Evolutionary conservation across 208 protist species (phyloP), one percentile per base, ranked within the genome.

Genomic region (Trypanosoma melophagium): DNA sequence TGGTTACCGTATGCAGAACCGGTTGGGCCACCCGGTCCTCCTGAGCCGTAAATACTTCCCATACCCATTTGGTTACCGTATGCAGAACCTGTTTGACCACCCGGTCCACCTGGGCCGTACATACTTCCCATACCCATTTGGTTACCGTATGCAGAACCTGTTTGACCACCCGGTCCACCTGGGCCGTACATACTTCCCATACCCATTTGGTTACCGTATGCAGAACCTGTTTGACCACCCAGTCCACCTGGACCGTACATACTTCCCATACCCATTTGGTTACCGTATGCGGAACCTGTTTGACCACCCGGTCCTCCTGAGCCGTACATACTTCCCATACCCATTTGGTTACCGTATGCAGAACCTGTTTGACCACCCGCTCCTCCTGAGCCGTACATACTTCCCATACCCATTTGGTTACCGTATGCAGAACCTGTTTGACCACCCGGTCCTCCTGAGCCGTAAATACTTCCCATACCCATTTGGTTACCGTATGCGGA

Each of bases 361-460:
- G 28, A 35, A 35, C 28, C 28, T 5, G 5, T 35, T 35, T 5
- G 28, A 5, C 28, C 3, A 7, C 5, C 28, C 5, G 28, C 3
- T 35, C 1, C 28, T 7, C 28, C 28, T 35, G 28, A 5, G 28
- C 28, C 28, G 28, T 35, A 35, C 28, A 35, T 35, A 5, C 28
- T 45, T 25, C 28, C 17, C 66, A 68, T 72, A 22, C 60, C 60
- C 59, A 80, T 77, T 49, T 38, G 44, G 16, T 8, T 47, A 76
- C 68, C 69, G 59, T 81, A 81, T 68, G 82, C 79, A 66, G 76
- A 80, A 62, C 79, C 70, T 52, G 76, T 69, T 45, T 63, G 47
- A 19, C 56, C 53, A 25, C 67, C 60, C 9, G 8, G 1, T 21
- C 14, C 53, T 13, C 53, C 53, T 40, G 40, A 60, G 45, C 74